A percentile compares a stretch with the other conserved stretches of the same genome.
phyloP scores from a whole-genome alignment of 2,329 filamentous ascomycete species.

The Hypoxylon sp. region DNA sequence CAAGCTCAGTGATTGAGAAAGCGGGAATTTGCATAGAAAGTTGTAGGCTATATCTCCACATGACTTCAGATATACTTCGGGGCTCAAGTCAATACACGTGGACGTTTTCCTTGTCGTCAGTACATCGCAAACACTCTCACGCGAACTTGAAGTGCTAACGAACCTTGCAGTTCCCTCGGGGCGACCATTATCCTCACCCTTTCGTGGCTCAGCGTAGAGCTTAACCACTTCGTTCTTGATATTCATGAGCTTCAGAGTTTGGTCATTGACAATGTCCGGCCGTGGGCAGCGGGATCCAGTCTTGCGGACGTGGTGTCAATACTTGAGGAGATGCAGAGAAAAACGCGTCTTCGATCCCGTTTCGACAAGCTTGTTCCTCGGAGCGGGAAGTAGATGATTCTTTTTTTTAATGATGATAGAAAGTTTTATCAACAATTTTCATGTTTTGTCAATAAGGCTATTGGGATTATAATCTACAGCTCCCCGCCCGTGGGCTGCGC shows the following conservation, averaged over 20 bases:
- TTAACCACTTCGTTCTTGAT: neutral
- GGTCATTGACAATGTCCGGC: neutral
- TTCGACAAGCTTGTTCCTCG: neutral
- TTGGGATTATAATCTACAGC: neutral
- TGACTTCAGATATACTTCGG: neutral
- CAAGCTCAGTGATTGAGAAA: neutral
- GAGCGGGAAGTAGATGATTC: neutral
- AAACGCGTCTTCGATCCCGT: conserved; percentile 1
- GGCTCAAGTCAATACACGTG: neutral
- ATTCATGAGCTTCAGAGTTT: neutral
- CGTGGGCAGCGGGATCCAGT: neutral
- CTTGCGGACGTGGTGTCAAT: neutral
- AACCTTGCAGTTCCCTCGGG: neutral
- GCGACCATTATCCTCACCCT: conserved; percentile 1
- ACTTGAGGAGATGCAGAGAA: conserved; percentile 2
- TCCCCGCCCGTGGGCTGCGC: conserved; percentile 1
- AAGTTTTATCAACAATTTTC: too few species aligned
- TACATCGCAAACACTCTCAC: neutral
- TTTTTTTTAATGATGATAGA: too few species aligned
- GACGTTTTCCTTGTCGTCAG: conserved; percentile 1
- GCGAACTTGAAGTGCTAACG: neutral
- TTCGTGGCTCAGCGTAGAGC: neutral
- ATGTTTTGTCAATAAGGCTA: too few species aligned
- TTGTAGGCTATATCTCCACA: neutral
- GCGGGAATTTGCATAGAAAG: conserved; percentile 2